These are phyloP conservation scores for Clathrospora elynae DNA, from an alignment of 2,329 filamentous ascomycete species.

Conservation along the genomic window DNA sequence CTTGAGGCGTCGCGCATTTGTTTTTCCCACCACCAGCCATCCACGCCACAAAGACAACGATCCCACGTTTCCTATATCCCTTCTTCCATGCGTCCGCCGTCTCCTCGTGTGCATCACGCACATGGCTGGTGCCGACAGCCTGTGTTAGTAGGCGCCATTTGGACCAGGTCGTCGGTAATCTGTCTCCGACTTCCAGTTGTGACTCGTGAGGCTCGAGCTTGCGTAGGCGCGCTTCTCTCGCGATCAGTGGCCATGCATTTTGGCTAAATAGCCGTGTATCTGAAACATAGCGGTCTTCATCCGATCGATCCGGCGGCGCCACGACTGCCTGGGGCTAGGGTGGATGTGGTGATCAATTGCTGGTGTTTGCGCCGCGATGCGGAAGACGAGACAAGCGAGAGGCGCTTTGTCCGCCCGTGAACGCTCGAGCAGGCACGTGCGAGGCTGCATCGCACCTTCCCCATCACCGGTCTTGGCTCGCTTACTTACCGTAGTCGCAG, in stretches of 20 bases:
- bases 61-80: slow-evolving; percentile 3
- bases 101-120: slow-evolving; percentile 1
- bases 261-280: slow-evolving; percentile 17
- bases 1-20: slow-evolving; percentile 4
- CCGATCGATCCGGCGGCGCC: slow-evolving; percentile 10
- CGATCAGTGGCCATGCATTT: slow-evolving; percentile 10
- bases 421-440: slow-evolving; percentile 12
- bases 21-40: slow-evolving; percentile 4
- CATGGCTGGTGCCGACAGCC: slow-evolving; percentile 8
- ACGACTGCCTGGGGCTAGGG: slow-evolving; percentile 1
- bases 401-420: slow-evolving; percentile 11
- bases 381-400: slow-evolving; percentile 11
- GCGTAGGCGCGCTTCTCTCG: slow-evolving; percentile 1
- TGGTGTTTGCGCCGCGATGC: slow-evolving; percentile 12
- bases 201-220: slow-evolving; percentile 3
- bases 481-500: slow-evolving; percentile 15
- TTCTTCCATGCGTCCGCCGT: slow-evolving; percentile 4
- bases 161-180: slow-evolving; percentile 13
- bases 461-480: slow-evolving; percentile 10
- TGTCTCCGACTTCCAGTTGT: slow-evolving; percentile 1
- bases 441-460: slow-evolving; percentile 3
- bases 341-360: slow-evolving; percentile 9
- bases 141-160: slow-evolving; percentile 6
- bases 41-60: neutral
- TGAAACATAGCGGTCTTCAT: slow-evolving; percentile 14